A percentile compares a stretch with the other conserved stretches of the same genome.
Evolutionary conservation across 371 early-diverging fungal species (phyloP).

Genomic region (Syncephalastrum sp.): DNA sequence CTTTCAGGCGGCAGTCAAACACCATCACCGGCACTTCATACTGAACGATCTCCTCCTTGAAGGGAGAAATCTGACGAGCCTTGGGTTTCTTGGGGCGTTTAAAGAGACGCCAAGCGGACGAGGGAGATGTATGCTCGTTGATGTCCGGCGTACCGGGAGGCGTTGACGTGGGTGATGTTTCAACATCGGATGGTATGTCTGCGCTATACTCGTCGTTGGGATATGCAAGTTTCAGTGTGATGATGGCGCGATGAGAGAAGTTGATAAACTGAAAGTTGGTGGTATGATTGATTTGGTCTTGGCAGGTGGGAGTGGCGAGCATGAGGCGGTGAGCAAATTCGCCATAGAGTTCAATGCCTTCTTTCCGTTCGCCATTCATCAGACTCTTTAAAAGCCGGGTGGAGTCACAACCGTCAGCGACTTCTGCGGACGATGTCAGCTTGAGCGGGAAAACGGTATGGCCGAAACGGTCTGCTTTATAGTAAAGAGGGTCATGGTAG

Average conservation of each 20-base stretch:
- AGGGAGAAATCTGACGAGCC: too few relatives aligned
- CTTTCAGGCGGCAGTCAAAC: conserved; percentile 32
- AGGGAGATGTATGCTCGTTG: too few relatives aligned
- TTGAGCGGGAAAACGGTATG: conserved; percentile 16
- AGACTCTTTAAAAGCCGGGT: too few relatives aligned
- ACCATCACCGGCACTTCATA: conserved; percentile 24
- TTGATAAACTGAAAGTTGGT: conserved; percentile 36
- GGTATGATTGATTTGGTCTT: conserved; percentile 36
- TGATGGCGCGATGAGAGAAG: conserved; percentile 30
- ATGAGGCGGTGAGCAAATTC: conserved; percentile 40
- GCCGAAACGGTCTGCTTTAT: conserved; percentile 19
- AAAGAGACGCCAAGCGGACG: too few relatives aligned
- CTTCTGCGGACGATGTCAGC: not conserved
- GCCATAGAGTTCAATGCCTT: conserved; percentile 20
- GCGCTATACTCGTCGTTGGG: conserved; percentile 20
- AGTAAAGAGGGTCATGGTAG: conserved; percentile 29
- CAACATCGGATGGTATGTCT: not conserved
- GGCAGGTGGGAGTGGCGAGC: conserved; percentile 39
- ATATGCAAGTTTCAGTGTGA: conserved; percentile 32
- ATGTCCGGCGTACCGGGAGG: not conserved
- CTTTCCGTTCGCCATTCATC: too few relatives aligned
- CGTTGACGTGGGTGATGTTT: not conserved
- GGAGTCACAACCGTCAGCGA: not conserved
- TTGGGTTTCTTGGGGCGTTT: not conserved
- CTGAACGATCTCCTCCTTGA: too few relatives aligned